A percentile compares a stretch with the other conserved stretches of the same genome.
Evolutionary conservation across 2,329 filamentous ascomycete species (phyloP).

Genomic region (Pyricularia sp.): DNA sequence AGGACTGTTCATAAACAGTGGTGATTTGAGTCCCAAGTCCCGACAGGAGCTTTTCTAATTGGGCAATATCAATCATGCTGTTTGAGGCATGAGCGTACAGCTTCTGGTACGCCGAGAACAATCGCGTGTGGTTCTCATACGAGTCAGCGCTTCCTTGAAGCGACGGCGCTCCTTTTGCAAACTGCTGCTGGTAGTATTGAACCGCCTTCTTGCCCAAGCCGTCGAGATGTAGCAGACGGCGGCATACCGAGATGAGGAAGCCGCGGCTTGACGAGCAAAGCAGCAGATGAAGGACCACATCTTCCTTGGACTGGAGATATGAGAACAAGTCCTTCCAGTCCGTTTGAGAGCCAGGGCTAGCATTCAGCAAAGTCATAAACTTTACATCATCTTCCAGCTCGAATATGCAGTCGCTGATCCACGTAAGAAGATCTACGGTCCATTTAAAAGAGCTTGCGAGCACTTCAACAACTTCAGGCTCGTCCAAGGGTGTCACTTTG

Average conservation of each 20-base stretch:
- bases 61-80: slow-evolving; percentile 42
- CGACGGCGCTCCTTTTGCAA: slow-evolving; percentile 14
- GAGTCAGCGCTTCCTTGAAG: slow-evolving; percentile 28
- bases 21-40: slow-evolving; percentile 34
- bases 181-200: slow-evolving; percentile 31
- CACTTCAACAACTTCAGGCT: slow-evolving; percentile 59
- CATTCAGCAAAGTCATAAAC: slow-evolving; percentile 35
- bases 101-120: slow-evolving; percentile 43
- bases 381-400: slow-evolving; percentile 37
- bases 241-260: slow-evolving; percentile 57
- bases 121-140: slow-evolving; percentile 20
- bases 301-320: slow-evolving; percentile 40
- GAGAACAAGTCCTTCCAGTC: slow-evolving; percentile 35
- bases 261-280: slow-evolving; percentile 63
- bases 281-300: slow-evolving; percentile 48
- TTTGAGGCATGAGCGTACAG: slow-evolving; percentile 37
- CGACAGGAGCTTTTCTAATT: slow-evolving; percentile 50
- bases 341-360: slow-evolving; percentile 9
- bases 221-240: slow-evolving; percentile 47
- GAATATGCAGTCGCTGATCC: slow-evolving; percentile 47
- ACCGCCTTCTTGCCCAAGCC: slow-evolving; percentile 33
- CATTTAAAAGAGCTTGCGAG: slow-evolving; percentile 66
- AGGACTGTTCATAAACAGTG: slow-evolving; percentile 33
- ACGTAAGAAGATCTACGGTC: slow-evolving; percentile 58
- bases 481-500: slow-evolving; percentile 46